Evolutionary conservation across 306 rosid species (phyloP).

Genomic region (Biancaea sappan): DNA sequence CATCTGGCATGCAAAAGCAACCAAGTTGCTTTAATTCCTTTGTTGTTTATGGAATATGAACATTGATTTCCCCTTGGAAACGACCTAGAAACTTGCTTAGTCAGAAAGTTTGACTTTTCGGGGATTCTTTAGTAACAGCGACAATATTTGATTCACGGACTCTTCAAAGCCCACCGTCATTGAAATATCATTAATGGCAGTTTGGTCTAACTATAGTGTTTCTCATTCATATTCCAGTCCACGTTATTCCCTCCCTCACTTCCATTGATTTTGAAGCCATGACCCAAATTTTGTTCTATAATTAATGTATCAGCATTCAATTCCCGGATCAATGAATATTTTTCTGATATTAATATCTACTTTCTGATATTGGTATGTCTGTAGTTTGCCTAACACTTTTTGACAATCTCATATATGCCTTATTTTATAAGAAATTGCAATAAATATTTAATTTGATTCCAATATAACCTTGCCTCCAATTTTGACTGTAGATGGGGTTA

Average conservation of each 20-base stretch:
- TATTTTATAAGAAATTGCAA: background rate
- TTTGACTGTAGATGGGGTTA: slow-evolving; percentile 43
- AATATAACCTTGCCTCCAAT: slow-evolving; percentile 41
- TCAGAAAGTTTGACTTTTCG: slow-evolving; percentile 49
- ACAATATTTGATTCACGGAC: slow-evolving; percentile 45
- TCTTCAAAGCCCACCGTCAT: slow-evolving; percentile 44
- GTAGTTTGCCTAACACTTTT: slow-evolving; percentile 57
- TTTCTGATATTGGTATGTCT: no score
- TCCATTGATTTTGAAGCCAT: slow-evolving; percentile 8
- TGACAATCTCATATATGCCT: slow-evolving; percentile 36
- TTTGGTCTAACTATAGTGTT: slow-evolving; percentile 43
- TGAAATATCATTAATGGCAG: slow-evolving; percentile 37
- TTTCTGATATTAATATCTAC: background rate
- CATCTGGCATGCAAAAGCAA: slow-evolving; percentile 34
- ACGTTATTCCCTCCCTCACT: slow-evolving; percentile 10
- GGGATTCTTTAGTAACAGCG: slow-evolving; percentile 29
- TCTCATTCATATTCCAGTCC: slow-evolving; percentile 24
- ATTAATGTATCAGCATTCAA: background rate
- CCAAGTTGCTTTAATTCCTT: slow-evolving; percentile 29
- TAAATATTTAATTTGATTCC: slow-evolving; percentile 26
- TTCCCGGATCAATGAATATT: background rate
- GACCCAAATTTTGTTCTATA: slow-evolving; percentile 16
- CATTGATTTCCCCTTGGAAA: slow-evolving; percentile 14
- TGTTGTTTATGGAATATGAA: slow-evolving; percentile 21
- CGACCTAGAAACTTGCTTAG: slow-evolving; percentile 36